phyloP scores from a whole-genome alignment of 2,329 filamentous ascomycete genomes.

The Microdochium paspali region DNA sequence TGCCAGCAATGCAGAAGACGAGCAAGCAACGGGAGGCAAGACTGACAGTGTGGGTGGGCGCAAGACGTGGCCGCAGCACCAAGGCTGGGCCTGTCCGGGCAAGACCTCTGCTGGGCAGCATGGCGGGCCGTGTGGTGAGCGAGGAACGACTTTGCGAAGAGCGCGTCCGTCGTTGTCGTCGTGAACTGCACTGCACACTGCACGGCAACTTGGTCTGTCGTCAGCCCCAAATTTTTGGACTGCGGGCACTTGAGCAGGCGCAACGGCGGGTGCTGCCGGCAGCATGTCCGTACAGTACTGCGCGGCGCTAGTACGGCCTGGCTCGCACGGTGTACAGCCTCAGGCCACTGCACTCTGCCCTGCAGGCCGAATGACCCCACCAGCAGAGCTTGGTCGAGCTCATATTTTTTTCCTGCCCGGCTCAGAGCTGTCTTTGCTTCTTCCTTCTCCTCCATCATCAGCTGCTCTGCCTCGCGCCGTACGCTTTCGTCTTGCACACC shows the following conservation, averaged over 20 bases:
- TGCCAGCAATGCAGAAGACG: background rate
- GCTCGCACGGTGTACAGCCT: background rate
- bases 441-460: background rate
- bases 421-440: background rate
- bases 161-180: background rate
- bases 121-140: background rate
- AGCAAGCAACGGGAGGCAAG: background rate
- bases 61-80: background rate
- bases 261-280: too few relatives aligned
- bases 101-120: slow-evolving; percentile 1
- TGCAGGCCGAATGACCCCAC: background rate
- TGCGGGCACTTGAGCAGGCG: background rate
- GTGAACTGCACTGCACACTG: background rate
- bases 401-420: background rate
- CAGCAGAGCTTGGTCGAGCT: background rate
- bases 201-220: too few relatives aligned
- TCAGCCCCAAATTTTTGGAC: background rate
- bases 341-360: background rate
- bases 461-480: background rate
- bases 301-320: background rate
- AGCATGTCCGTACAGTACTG: too few relatives aligned
- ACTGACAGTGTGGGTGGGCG: background rate
- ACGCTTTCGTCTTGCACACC: background rate
- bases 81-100: background rate
- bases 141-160: background rate